Percentiles rank a stretch among this genome's conserved stretches.
Evolutionary conservation across 78 protist genomes (phyloP).

Genomic region (Chrysochromulina tobinii): DNA sequence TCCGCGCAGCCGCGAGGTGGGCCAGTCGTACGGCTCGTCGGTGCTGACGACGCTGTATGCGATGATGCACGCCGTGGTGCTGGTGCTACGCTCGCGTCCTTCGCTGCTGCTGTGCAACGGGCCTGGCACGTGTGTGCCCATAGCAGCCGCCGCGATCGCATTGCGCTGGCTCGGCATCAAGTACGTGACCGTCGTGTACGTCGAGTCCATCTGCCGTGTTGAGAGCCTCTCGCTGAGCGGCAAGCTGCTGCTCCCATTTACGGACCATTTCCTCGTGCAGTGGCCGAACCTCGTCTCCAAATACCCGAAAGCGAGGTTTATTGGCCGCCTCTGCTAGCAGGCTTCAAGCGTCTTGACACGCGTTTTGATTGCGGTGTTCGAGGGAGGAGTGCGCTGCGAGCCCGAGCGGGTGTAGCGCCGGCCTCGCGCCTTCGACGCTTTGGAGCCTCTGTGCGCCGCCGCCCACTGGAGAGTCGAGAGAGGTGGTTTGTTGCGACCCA

Average conservation of each 20-base stretch:
- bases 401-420: no score
- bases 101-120: conserved; percentile 31
- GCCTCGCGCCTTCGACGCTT: no score
- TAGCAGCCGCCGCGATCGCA: neutral
- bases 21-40: neutral
- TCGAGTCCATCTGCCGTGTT: conserved; percentile 52
- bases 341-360: no score
- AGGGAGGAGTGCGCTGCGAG: no score
- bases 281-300: conserved; percentile 35
- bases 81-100: neutral
- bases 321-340: conserved; percentile 13
- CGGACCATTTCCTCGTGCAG: conserved; percentile 41
- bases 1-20: conserved; percentile 34
- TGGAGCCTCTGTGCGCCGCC: no score
- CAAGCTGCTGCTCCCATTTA: neutral
- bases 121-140: conserved; percentile 54
- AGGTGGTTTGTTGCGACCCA: no score
- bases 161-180: neutral
- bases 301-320: conserved; percentile 17
- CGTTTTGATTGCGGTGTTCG: no score
- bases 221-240: conserved; percentile 26
- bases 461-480: no score
- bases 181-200: neutral
- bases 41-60: neutral
- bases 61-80: neutral